These are phyloP conservation scores for Ustilago sp. DNA, from an alignment of 1,284 basidiomycete species.

Conservation along the genomic window DNA sequence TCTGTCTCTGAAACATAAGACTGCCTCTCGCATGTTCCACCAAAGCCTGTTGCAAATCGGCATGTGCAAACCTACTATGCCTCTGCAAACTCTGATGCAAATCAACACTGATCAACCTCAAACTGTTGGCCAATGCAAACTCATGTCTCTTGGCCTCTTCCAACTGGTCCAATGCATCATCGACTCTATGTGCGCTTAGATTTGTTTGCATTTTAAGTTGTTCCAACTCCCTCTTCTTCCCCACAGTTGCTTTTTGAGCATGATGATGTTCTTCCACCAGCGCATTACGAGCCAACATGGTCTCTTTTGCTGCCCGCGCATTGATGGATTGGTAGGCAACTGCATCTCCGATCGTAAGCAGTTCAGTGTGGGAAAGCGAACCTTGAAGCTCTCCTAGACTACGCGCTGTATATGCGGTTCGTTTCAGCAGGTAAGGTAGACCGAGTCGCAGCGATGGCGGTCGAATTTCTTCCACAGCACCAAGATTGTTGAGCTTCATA, in stretches of 20 bases:
- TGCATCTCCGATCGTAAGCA: constrained; percentile 54
- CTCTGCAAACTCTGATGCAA: constrained; percentile 56
- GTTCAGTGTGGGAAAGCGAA: constrained; percentile 44
- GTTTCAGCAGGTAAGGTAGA: constrained; percentile 44
- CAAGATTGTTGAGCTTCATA: constrained; percentile 49
- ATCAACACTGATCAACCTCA: constrained; percentile 46
- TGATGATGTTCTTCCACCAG: constrained; percentile 64
- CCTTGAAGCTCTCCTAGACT: constrained; percentile 47
- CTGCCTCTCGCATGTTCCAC: constrained; percentile 58
- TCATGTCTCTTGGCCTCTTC: constrained; percentile 61
- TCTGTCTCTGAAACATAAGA: constrained; percentile 38
- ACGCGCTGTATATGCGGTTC: constrained; percentile 37
- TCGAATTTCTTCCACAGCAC: constrained; percentile 47
- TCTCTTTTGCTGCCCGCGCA: constrained; percentile 59
- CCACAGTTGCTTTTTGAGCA: constrained; percentile 52
- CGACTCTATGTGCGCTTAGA: constrained; percentile 53
- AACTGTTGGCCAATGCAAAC: constrained; percentile 45
- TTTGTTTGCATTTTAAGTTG: constrained; percentile 50
- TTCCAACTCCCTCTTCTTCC: constrained; percentile 59
- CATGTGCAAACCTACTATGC: constrained; percentile 61
- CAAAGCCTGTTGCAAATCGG: constrained; percentile 58
- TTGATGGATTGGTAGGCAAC: constrained; percentile 64
- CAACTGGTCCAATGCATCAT: constrained; percentile 58
- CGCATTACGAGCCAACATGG: constrained; percentile 62
- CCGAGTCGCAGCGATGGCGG: constrained; percentile 41